Conservation (phyloP, 352 stramenopile species). For the Phytophthora pseudosyringae region DNA sequence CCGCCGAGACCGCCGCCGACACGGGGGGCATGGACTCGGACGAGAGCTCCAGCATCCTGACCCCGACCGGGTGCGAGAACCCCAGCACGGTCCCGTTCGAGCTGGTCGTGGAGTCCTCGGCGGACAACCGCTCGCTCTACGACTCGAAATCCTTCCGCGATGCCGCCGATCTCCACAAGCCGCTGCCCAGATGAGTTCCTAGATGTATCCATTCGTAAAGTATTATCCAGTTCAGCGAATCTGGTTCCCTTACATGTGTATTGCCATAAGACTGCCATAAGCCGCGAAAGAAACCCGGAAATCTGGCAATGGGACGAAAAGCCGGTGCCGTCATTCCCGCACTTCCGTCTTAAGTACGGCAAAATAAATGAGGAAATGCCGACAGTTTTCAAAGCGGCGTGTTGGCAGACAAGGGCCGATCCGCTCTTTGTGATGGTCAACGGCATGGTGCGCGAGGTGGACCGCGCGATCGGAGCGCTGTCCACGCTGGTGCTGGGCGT, state of each 20-base stretch:
- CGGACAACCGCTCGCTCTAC: constrained; percentile 17
- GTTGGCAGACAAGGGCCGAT: neutral
- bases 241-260: no score
- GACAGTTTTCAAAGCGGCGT: constrained; percentile 30
- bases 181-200: constrained; percentile 18
- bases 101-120: constrained; percentile 45
- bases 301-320: constrained; percentile 22
- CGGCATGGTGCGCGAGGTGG: constrained; percentile 76
- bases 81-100: constrained; percentile 46
- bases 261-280: no score
- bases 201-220: constrained; percentile 20
- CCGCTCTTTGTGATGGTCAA: constrained; percentile 41
- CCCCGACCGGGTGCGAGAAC: constrained; percentile 32
- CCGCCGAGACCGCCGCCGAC: constrained; percentile 13
- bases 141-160: constrained; percentile 25
- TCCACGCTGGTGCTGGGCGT: constrained; percentile 81
- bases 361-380: constrained; percentile 34
- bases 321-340: constrained; percentile 1
- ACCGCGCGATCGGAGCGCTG: constrained; percentile 77
- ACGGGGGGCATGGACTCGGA: constrained; percentile 33
- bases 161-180: constrained; percentile 19
- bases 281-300: constrained; percentile 21
- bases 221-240: constrained; percentile 1
- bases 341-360: constrained; percentile 23
- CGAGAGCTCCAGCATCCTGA: constrained; percentile 37